phyloP scores from a whole-genome alignment of 371 early-diverging fungal genomes.

The Zopfochytrium polystomum region DNA sequence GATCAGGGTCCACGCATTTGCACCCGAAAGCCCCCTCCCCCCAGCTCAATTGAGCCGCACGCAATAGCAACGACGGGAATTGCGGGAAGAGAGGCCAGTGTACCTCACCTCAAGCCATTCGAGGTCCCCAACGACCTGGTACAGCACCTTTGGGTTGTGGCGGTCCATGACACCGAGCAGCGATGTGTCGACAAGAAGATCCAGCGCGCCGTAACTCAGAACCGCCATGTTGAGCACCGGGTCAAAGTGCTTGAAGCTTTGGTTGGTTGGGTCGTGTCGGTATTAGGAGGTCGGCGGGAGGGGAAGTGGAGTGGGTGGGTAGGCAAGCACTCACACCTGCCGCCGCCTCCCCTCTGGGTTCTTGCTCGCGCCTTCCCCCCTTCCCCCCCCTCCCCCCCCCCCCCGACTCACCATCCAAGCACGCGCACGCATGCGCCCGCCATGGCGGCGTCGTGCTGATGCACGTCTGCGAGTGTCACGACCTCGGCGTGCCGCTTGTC shows the following conservation, averaged over 20 bases:
- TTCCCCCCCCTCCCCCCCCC: too few species aligned
- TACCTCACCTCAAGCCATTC: constrained; percentile 18
- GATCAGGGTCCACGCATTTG: too few species aligned
- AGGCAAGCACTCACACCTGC: too few species aligned
- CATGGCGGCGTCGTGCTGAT: constrained; percentile 2
- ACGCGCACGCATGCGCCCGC: constrained; percentile 6
- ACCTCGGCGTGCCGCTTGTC: not conserved
- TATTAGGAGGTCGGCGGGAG: too few species aligned
- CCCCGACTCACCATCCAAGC: constrained; percentile 2
- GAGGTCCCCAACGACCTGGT: constrained; percentile 33
- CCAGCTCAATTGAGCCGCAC: constrained; percentile 1
- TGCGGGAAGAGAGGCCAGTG: not conserved
- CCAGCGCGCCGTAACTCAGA: not conserved
- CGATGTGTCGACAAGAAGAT: constrained; percentile 25
- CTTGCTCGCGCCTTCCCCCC: too few species aligned
- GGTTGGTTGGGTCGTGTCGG: not conserved
- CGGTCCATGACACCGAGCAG: constrained; percentile 29
- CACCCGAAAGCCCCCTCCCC: constrained; percentile 8
- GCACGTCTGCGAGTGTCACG: too few species aligned
- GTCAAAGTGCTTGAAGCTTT: constrained; percentile 13
- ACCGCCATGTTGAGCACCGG: not conserved
- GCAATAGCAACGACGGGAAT: not conserved
- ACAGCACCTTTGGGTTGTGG: constrained; percentile 22
- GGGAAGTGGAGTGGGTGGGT: too few species aligned
- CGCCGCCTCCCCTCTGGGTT: too few species aligned